phyloP scores from a whole-genome alignment of 2,329 filamentous ascomycete genomes.

The Fusarium coicis region DNA sequence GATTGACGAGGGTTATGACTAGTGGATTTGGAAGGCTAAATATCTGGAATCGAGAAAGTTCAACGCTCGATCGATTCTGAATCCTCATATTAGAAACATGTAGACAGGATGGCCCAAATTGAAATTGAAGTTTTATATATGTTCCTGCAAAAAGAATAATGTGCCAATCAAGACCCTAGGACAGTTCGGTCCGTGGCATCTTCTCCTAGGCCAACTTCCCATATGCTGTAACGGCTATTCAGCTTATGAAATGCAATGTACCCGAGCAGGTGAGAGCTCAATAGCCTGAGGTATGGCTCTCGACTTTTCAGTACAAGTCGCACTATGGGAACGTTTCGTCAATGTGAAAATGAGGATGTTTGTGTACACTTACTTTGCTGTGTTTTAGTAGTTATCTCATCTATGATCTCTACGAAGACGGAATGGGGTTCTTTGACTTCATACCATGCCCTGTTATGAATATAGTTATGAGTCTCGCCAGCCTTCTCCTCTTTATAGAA shows the following conservation, averaged over 20 bases:
- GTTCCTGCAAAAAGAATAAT: fast-evolving
- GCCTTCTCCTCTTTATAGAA: no score
- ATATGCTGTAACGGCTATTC: neutral
- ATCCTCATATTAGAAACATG: fast-evolving
- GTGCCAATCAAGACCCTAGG: fast-evolving
- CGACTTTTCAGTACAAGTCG: no score
- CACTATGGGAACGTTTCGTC: no score
- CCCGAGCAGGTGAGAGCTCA: neutral
- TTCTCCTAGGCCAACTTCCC: slow-evolving; percentile 6
- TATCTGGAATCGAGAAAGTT: fast-evolving
- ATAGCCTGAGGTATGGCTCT: neutral
- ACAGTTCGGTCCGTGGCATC: neutral
- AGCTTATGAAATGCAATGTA: slow-evolving; percentile 8
- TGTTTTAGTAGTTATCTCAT: no score
- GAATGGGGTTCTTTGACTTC: no score
- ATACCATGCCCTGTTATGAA: no score
- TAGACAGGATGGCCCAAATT: neutral
- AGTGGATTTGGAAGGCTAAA: neutral
- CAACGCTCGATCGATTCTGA: fast-evolving
- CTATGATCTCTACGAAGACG: no score
- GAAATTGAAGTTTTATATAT: fast-evolving
- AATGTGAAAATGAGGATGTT: no score
- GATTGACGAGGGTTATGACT: no score
- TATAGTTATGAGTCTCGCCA: no score
- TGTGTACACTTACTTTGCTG: no score